Conservation (phyloP, 73 alveolate species). For the Chromera velia region DNA sequence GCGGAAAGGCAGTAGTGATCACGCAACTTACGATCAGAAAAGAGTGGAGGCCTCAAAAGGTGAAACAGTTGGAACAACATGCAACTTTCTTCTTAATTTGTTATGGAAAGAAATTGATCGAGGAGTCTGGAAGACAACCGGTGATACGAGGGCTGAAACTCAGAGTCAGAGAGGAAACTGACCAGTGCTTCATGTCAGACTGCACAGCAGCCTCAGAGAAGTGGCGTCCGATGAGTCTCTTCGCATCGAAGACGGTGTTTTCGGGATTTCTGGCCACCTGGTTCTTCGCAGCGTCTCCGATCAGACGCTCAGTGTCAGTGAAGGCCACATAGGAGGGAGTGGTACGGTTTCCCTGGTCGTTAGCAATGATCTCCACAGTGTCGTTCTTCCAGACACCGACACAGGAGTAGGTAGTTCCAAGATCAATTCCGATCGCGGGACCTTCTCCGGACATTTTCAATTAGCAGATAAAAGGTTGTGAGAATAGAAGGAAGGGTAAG, state of each 20-base stretch:
- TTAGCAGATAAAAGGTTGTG: too few relatives aligned
- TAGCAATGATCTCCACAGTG: conserved; percentile 61
- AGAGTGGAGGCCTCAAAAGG: too few relatives aligned
- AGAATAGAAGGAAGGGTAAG: not conserved
- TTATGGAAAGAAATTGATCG: too few relatives aligned
- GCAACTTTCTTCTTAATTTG: too few relatives aligned
- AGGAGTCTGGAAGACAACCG: too few relatives aligned
- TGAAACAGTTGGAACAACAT: too few relatives aligned
- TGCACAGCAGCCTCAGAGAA: conserved; percentile 78
- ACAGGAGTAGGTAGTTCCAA: conserved; percentile 73
- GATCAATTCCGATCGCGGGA: conserved; percentile 67
- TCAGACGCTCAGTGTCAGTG: not conserved
- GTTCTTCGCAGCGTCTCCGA: conserved; percentile 86
- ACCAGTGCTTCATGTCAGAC: conserved; percentile 75
- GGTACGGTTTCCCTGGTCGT: conserved; percentile 17
- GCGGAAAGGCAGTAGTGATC: too few relatives aligned
- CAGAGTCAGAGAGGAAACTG: too few relatives aligned
- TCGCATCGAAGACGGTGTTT: conserved; percentile 81
- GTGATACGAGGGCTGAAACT: too few relatives aligned
- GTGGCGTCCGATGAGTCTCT: conserved; percentile 85
- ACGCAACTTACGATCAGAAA: too few relatives aligned
- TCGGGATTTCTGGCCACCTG: conserved; percentile 87
- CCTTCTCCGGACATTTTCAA: conserved; percentile 56
- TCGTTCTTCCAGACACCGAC: conserved; percentile 62
- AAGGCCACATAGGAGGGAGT: not conserved